Evolutionary conservation across 441 rosid genomes (phyloP), one percentile per base, ranked within the genome.

Genomic region (Eutrema salsugineum): DNA sequence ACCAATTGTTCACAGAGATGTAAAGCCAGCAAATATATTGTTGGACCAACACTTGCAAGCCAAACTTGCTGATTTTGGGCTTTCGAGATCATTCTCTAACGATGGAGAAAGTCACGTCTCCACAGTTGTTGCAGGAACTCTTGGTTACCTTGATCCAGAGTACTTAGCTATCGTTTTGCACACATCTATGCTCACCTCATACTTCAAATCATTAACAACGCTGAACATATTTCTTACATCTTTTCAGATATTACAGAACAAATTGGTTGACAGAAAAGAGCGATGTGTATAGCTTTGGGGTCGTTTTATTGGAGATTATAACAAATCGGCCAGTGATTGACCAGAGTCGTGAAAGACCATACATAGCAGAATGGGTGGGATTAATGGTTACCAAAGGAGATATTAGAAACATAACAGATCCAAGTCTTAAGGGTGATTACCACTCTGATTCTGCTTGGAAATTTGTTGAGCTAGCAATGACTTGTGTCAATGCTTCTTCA

Each of bases 371-470:
- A 7, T 84, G 92, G 91, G 84, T 84, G 1, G 58, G 67, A 24
- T 63, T 67, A 35, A 71, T 81, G 66, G 43, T 83, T 5, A 58
- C 66, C 8, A 80, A 61, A n/a, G 92, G 89, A 2, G 89, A 87
- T 63, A 71, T 87, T 10, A 48, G 54, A 53, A 75, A 69, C 39
- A 71, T 79, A 12, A 72, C 80, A 3, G 97, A 88, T 82, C 81
- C 86, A 40, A 83, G 74, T 48, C 57, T 88, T 11, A 11, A 68
- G 0, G 89, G 80, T 19, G 80, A 80, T 22, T 79, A 78, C 43
- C 74, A 85, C 30, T 54, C 57, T 9, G 83, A 85, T 58, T 82
- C 88, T 5, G 79, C 51, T 6, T 85, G 90, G 91, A 90, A 80
- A 75, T 74, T 68, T 16, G 70, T 84, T 61, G 91, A 87, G 48